Evolutionary conservation across 2,329 filamentous ascomycete species (phyloP).

Genomic region (Fusarium burgessii): DNA sequence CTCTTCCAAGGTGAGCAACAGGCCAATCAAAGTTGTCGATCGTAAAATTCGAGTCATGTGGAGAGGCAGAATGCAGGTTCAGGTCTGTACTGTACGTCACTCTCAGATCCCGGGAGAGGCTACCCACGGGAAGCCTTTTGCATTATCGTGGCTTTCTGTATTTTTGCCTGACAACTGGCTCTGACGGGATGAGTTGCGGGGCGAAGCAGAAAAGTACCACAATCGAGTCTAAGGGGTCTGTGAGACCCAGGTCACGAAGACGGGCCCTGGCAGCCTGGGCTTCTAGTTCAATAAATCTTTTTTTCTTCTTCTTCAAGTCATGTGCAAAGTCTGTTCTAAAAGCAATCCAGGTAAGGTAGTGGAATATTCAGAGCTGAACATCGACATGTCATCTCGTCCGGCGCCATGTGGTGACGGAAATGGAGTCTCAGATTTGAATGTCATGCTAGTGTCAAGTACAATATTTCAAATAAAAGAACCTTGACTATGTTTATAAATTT

Average conservation of each 20-base stretch:
- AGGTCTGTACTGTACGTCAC: slow-evolving; percentile 41
- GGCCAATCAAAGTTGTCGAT: slow-evolving; percentile 26
- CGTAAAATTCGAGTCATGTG: slow-evolving; percentile 13
- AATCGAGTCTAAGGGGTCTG: slow-evolving; percentile 9
- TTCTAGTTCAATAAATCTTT: slow-evolving; percentile 16
- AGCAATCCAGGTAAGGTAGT: not conserved
- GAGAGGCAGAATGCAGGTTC: slow-evolving; percentile 29
- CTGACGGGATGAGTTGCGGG: slow-evolving; percentile 20
- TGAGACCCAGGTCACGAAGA: slow-evolving; percentile 19
- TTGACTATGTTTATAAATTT: too few species aligned
- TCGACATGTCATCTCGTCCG: slow-evolving; percentile 26
- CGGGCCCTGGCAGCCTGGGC: not conserved
- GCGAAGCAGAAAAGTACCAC: slow-evolving; percentile 8
- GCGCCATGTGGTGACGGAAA: slow-evolving; percentile 44
- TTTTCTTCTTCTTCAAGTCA: slow-evolving; percentile 43
- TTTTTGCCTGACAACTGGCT: slow-evolving; percentile 29
- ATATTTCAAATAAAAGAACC: not conserved
- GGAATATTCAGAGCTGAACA: slow-evolving; percentile 4
- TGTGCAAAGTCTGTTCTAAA: slow-evolving; percentile 33
- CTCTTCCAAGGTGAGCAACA: slow-evolving; percentile 20
- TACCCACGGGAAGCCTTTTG: slow-evolving; percentile 36
- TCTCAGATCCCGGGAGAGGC: slow-evolving; percentile 36
- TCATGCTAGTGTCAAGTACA: slow-evolving; percentile 6
- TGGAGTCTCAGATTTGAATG: slow-evolving; percentile 22
- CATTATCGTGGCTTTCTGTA: slow-evolving; percentile 42